Conservation (phyloP, 257 asterid species). For the Plectranthus barbatus region DNA sequence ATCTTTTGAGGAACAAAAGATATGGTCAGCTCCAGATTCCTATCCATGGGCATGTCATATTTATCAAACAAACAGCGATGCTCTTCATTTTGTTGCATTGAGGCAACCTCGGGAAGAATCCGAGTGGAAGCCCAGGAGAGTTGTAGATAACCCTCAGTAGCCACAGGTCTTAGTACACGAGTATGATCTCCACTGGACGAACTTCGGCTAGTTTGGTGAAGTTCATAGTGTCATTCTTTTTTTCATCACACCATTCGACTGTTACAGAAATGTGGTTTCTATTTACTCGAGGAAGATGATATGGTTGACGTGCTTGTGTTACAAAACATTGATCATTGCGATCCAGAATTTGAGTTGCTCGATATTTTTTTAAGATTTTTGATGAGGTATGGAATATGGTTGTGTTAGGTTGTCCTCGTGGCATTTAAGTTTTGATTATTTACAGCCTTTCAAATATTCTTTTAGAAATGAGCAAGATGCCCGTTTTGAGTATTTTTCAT, state of each 20-base stretch:
- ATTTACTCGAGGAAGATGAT: too few species aligned
- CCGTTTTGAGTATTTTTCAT: too few species aligned
- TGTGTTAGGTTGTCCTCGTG: neutral
- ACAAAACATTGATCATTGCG: too few species aligned
- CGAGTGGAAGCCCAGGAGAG: conserved; percentile 69
- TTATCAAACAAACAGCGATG: conserved; percentile 67
- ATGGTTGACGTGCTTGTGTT: too few species aligned
- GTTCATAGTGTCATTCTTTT: neutral
- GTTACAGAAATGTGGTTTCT: neutral
- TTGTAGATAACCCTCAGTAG: conserved; percentile 31
- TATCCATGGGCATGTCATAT: conserved; percentile 96
- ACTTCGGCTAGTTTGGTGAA: neutral
- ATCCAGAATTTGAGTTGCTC: too few species aligned
- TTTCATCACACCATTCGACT: too few species aligned
- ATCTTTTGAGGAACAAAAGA: conserved; percentile 70
- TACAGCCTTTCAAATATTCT: too few species aligned
- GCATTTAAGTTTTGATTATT: too few species aligned
- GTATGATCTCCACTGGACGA: neutral
- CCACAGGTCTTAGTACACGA: neutral
- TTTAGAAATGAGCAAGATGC: too few species aligned
- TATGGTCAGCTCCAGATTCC: conserved; percentile 84
- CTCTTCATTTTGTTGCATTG: conserved; percentile 84
- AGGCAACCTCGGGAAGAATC: conserved; percentile 81
- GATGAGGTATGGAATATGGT: too few species aligned
- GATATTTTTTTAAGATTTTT: too few species aligned